Evolutionary conservation across 768 basidiomycete species (phyloP), one percentile per base, ranked within the genome.

Genomic region (Phylloporus sp.): DNA sequence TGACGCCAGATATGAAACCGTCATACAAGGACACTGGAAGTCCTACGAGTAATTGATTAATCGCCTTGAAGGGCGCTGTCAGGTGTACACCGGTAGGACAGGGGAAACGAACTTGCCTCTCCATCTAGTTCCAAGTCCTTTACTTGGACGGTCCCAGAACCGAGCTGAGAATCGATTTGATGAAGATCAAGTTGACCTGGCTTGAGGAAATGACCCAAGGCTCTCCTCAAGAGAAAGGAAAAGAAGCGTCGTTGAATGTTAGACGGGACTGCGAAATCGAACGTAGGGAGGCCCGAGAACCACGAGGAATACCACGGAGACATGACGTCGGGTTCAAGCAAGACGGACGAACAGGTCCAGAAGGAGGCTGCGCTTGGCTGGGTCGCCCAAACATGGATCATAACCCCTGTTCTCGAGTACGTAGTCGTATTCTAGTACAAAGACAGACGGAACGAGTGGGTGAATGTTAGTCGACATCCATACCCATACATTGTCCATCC

Each of bases 141-240:
- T 29, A 97, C 78, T 66, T 92, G 88, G 5, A 96, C 81, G 62
- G 79, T 84, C 15, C 94, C 94, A 33, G 84, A 86, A n/a, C 90
- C 86, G 58, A 97, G 84, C 67, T 95, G 90, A 23, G 90, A 87
- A 57, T 95, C 90, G 57, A 96, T 85, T 68, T 90, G 83, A 45
- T 84, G 77, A 42, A 80, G 73, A 68, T 96, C 89, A 47, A 96
- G 78, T 58, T 93, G 92, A 14, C 90, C 93, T 9, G 88, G 89
- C 63, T 85, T 87, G 44, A 97, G 76, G 50, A 96, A 76, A 61
- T 86, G 86, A 10, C 94, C 94, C 0, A 97, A 71, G 8, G 80
- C 76, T 58, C 82, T 83, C 74, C 82, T 86, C 52, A 97, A 76
- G 42, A 91, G 69, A 63, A 92, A 97, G 1, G 92, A 92, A 28